A percentile compares a stretch with the other conserved stretches of the same genome.
Conservation (phyloP, 2,329 filamentous ascomycete species). For the Rhexocercosporidium sp. region DNA sequence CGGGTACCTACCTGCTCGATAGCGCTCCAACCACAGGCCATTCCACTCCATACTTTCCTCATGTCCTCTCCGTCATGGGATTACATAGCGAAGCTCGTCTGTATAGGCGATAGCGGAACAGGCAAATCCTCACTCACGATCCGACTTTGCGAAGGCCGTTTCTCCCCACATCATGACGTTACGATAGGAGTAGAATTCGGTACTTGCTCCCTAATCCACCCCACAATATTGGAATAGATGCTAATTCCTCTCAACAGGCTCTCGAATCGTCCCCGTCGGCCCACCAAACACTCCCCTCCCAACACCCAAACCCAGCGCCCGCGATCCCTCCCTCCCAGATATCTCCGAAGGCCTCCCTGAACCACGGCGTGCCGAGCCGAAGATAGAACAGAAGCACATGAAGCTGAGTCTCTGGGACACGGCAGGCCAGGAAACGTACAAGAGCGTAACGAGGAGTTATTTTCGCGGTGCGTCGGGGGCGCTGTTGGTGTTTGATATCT, state of each 20-base stretch:
- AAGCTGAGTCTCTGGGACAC: conserved; percentile 96
- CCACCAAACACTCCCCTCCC: conserved; percentile 64
- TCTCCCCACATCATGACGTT: conserved; percentile 92
- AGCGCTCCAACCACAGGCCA: conserved; percentile 20
- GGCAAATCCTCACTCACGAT: conserved; percentile 95
- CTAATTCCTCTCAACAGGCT: conserved; percentile 73
- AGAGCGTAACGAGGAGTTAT: conserved; percentile 88
- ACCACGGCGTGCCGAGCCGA: conserved; percentile 48
- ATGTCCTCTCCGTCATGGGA: conserved; percentile 82
- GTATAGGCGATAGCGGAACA: conserved; percentile 94
- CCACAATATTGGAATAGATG: conserved; percentile 76
- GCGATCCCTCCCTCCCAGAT: conserved; percentile 35
- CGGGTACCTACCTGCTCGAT: background rate
- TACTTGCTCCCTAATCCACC: background rate
- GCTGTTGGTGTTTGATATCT: conserved; percentile 94
- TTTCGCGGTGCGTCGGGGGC: conserved; percentile 72
- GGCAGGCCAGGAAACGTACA: conserved; percentile 96
- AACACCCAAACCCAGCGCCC: conserved; percentile 53
- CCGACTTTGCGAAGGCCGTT: conserved; percentile 94
- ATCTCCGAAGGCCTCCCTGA: conserved; percentile 55
- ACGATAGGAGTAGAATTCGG: conserved; percentile 57
- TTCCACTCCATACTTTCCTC: conserved; percentile 22
- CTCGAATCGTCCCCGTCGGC: conserved; percentile 87
- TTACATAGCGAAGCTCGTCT: conserved; percentile 98
- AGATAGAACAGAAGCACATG: conserved; percentile 74